Conservation (phyloP, 164 flowering plant species). For the Aristolochia fimbriata region DNA sequence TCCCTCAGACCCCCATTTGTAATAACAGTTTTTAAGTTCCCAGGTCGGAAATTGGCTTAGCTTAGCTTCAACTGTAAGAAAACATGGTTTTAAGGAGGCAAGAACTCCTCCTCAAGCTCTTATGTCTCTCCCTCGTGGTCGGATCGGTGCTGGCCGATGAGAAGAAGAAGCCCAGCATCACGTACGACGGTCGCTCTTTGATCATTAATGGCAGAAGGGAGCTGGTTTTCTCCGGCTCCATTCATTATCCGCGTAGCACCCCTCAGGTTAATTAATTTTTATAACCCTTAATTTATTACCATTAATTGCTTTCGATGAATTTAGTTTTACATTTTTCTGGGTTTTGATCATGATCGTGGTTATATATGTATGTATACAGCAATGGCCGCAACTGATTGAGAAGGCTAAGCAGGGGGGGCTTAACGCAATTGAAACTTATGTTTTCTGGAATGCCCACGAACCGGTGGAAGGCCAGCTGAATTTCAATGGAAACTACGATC, state of each 20-base stretch:
- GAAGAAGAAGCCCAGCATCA: constrained; percentile 5
- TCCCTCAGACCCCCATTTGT: too few species aligned
- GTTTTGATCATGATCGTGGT: not conserved
- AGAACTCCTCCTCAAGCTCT: too few species aligned
- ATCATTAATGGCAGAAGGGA: constrained; percentile 22
- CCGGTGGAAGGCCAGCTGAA: constrained; percentile 16
- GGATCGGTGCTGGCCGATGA: not conserved
- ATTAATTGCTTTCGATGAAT: too few species aligned
- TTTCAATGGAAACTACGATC: constrained; percentile 36
- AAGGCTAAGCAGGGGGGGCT: constrained; percentile 14
- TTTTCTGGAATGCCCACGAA: constrained; percentile 14
- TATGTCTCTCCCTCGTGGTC: not conserved
- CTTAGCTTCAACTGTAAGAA: too few species aligned
- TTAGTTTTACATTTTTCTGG: too few species aligned
- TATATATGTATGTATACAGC: constrained; percentile 4
- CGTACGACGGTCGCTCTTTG: constrained; percentile 21
- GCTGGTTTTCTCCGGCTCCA: constrained; percentile 25
- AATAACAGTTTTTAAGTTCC: too few species aligned
- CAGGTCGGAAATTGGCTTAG: too few species aligned
- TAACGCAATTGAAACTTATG: constrained; percentile 11
- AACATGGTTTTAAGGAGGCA: too few species aligned
- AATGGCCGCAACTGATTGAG: constrained; percentile 9
- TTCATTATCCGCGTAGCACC: constrained; percentile 23
- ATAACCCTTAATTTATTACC: not conserved
- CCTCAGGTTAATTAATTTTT: constrained; percentile 7